Conservation (phyloP, 192 early-diverging fungal genomes). For the Mortierella claussenii region DNA sequence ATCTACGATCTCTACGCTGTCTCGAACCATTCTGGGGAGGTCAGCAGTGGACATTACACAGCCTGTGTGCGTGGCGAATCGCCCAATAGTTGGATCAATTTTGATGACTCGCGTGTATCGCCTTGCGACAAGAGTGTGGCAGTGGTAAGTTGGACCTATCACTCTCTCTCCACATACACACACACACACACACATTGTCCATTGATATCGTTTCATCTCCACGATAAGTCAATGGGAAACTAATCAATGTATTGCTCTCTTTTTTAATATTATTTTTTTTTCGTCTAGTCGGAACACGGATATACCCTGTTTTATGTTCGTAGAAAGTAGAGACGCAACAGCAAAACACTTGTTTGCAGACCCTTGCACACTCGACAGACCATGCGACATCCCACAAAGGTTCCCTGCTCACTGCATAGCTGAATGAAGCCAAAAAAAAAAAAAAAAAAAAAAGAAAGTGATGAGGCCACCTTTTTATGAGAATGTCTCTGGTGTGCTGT, state of each 20-base stretch:
- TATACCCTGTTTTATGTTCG: conserved; percentile 54
- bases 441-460: too few species aligned
- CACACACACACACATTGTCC: too few species aligned
- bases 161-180: not conserved
- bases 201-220: not conserved
- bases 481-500: too few species aligned
- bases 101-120: conserved; percentile 86
- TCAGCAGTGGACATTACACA: conserved; percentile 84
- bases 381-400: too few species aligned
- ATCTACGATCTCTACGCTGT: conserved; percentile 86
- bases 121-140: conserved; percentile 65
- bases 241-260: not conserved
- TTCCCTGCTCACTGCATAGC: too few species aligned
- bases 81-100: conserved; percentile 80
- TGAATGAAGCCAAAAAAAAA: too few species aligned
- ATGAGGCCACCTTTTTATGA: too few species aligned
- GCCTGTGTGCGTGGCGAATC: conserved; percentile 73
- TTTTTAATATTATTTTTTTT: not conserved
- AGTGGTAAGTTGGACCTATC: conserved; percentile 53
- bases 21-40: conserved; percentile 81
- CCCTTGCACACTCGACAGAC: too few species aligned
- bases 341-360: too few species aligned
- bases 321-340: conserved; percentile 17
- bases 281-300: conserved; percentile 43
- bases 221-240: not conserved